Percentiles rank a stretch among this genome's conserved stretches.
Evolutionary conservation across 2,329 filamentous ascomycete genomes (phyloP).

Genomic region (Emydomyces testavorans): DNA sequence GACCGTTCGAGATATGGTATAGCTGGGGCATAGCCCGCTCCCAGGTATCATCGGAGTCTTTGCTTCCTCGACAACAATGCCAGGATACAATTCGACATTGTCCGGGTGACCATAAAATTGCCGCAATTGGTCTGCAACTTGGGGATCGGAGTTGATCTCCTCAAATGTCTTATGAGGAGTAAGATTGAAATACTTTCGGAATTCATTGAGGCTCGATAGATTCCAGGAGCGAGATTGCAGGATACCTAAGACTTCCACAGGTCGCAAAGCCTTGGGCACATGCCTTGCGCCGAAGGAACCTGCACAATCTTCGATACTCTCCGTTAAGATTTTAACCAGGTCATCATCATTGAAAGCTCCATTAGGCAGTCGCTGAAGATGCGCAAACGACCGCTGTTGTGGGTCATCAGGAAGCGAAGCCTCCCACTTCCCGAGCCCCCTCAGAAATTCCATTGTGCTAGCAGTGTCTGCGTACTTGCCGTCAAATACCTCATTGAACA

Average conservation of each 20-base stretch:
- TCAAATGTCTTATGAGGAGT: constrained; percentile 47
- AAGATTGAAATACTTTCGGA: constrained; percentile 52
- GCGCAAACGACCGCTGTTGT: constrained; percentile 49
- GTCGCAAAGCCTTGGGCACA: constrained; percentile 59
- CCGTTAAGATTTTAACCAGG: constrained; percentile 52
- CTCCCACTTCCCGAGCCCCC: constrained; percentile 46
- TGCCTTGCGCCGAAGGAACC: constrained; percentile 59
- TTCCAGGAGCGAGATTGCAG: constrained; percentile 61
- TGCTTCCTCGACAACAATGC: constrained; percentile 43
- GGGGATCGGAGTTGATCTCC: constrained; percentile 47
- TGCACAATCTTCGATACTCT: constrained; percentile 57
- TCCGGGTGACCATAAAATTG: constrained; percentile 54
- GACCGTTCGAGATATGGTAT: constrained; percentile 31
- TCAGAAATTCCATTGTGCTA: constrained; percentile 31
- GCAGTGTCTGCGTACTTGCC: constrained; percentile 18
- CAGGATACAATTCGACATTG: constrained; percentile 58
- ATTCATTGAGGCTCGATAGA: constrained; percentile 39
- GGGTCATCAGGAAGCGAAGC: constrained; percentile 49
- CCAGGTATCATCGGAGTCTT: constrained; percentile 28
- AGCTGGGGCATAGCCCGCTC: constrained; percentile 29
- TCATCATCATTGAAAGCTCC: constrained; percentile 59
- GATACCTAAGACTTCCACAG: constrained; percentile 69
- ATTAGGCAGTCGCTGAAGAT: constrained; percentile 46
- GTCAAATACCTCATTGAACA: constrained; percentile 37
- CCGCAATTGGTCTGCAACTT: constrained; percentile 45